Evolutionary conservation across 805 yeast species (phyloP).

Genomic region (Ogataea trehaloabstinens): DNA sequence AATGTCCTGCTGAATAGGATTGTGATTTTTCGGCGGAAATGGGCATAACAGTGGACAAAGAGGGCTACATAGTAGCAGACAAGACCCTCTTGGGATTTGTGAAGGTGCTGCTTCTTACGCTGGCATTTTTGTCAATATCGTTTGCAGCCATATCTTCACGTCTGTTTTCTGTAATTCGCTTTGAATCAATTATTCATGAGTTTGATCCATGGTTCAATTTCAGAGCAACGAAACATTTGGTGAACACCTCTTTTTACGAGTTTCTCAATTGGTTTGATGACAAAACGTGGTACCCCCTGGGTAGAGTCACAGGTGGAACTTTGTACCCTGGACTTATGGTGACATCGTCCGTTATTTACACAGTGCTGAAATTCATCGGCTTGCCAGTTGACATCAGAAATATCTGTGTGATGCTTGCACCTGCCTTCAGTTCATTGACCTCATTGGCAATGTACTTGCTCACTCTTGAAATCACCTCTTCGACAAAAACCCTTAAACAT

Average conservation of each 20-base stretch:
- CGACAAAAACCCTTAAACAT: conserved; percentile 29
- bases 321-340: conserved; percentile 98
- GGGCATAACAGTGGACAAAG: conserved; percentile 19
- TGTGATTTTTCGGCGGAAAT: no score
- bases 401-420: conserved; percentile 93
- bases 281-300: conserved; percentile 98
- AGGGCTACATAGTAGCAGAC: conserved; percentile 28
- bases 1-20: no score
- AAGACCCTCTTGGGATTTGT: conserved; percentile 18
- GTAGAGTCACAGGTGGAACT: conserved; percentile 99
- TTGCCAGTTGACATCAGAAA: conserved; percentile 93
- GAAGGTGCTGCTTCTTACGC: conserved; percentile 51
- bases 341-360: conserved; percentile 89
- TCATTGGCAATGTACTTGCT: conserved; percentile 86
- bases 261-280: conserved; percentile 98
- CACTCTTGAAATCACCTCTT: conserved; percentile 86
- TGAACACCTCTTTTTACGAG: conserved; percentile 78
- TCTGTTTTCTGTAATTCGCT: conserved; percentile 92
- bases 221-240: conserved; percentile 92
- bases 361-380: conserved; percentile 57
- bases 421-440: conserved; percentile 91
- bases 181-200: conserved; percentile 96
- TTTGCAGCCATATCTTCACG: conserved; percentile 92
- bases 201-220: conserved; percentile 97
- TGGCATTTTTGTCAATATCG: conserved; percentile 73